Base-by-base conservation (phyloP, 176 grass and related monocot genomes). In the Eragrostis curvula region DNA sequence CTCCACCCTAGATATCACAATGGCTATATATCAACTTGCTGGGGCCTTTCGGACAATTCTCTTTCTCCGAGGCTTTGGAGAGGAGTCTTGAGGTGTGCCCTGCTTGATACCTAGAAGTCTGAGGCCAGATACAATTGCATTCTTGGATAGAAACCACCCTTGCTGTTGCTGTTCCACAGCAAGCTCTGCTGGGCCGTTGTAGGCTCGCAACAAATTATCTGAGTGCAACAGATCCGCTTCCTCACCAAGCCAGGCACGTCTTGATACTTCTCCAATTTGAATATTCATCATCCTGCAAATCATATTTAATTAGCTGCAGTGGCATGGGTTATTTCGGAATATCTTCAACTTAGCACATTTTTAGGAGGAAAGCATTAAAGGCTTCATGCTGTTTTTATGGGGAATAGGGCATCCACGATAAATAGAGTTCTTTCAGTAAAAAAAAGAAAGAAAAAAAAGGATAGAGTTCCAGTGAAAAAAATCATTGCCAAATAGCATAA, bases 121-220 rank as follows among this genome's bases (percentile, higher is more conserved):
- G 79, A 98, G 92, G 43, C 92, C 92, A 73, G 90, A 95, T 40
- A 92, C 86, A 25, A 95, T 80, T 27, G 92, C 88, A 86, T 98
- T 86, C 89, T 90, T 98, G 5, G 92, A 98, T 87, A 98, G 90
- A 86, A 95, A 93, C 96, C 96, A 98, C 47, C 92, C 89, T 39
- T 90, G 93, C 48, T 92, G 72, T 66, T 94, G 79, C 73, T 90
- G 81, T 4, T 91, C 86, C 53, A 21, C 59, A 53, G 71, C 53
- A 79, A 65, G 85, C 69, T 91, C 81, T 39, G 91, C 55, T 41
- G 88, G 86, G 64, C 89, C 86, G 32, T 84, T 93, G 71, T 98
- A 93, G 71, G 90, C 79, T 86, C 88, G 93, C 48, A 98, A 63
- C 32, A 98, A 51, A 68, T 80, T 81, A 50, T 93, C 90, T 44